Evolutionary conservation across 2,329 filamentous ascomycete genomes (phyloP), one percentile per base, ranked within the genome.

Genomic region (Scytalidium sp.): DNA sequence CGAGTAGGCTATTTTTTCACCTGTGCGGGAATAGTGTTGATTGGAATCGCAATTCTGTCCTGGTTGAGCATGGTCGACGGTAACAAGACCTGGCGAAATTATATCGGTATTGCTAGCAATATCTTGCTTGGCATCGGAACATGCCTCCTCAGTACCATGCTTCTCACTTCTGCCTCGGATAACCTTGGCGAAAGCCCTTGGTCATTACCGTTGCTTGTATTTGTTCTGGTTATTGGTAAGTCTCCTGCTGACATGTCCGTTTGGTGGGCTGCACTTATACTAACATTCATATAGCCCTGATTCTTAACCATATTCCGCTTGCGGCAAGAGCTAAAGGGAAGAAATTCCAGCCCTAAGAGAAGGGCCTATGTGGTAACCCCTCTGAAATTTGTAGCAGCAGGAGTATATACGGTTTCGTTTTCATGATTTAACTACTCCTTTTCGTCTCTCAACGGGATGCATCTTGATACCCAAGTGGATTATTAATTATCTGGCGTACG

Each of bases 21-120:
- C 5, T 43, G 41, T 19, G 23, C 41, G 2, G 41, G 20, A 13
- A 13, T 43, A 4, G 41, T 43, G 19, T 15, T 43, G 10, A 43
- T 43, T 15, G 45, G 11, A 19, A 42, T 36, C 13, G 32, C 32
- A 36, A 36, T 36, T n/a, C 15, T 43, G 41, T 25, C 41, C 11
- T 22, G 20, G 41, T n/a, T 25, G 9, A 43, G 41, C 19, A 10
- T 43, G 6, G 68, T 67, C 1, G 61, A 63, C 20, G 53, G 17
- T 10, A n/a, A n/a, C 4, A 8, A n/a, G 15, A n/a, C 17, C 13
- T 36, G 32, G 32, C 7, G 17, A n/a, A 7, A 36, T n/a, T 36
- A 36, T n/a, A 36, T 36, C 4, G 32, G 32, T 8, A 36, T 36
- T 15, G 32, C 6, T 4, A 15, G 32, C 32, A 36, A 36, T 36